Evolutionary conservation across 805 yeast genomes (phyloP).

Genomic region (Nakazawaea populi): DNA sequence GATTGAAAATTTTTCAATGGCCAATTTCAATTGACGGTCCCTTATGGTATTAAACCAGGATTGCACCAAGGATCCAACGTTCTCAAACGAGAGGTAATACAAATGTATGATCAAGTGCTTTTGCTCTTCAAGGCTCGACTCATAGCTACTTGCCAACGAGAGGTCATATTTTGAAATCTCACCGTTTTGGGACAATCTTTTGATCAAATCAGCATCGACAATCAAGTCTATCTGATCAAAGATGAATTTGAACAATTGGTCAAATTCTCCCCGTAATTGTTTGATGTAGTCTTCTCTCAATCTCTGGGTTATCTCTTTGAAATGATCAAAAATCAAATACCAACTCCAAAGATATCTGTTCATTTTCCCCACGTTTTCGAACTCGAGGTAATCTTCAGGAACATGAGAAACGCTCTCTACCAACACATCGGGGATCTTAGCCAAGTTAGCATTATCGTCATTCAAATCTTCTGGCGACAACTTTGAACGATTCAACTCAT

Average conservation of each 20-base stretch:
- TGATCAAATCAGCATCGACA: constrained; percentile 6
- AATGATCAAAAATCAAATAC: constrained; percentile 55
- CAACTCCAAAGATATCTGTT: constrained; percentile 60
- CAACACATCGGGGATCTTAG: constrained; percentile 35
- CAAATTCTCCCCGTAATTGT: constrained; percentile 44
- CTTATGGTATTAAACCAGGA: constrained; percentile 69
- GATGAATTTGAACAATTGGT: constrained; percentile 44
- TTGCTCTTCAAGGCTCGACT: constrained; percentile 28
- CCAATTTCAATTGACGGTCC: constrained; percentile 55
- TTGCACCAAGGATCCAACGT: constrained; percentile 53
- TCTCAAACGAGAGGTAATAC: constrained; percentile 41
- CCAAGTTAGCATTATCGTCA: constrained; percentile 17
- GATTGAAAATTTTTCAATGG: constrained; percentile 58
- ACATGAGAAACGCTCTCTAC: constrained; percentile 27
- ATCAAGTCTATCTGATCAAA: constrained; percentile 46
- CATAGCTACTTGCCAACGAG: constrained; percentile 13
- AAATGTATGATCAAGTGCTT: constrained; percentile 41
- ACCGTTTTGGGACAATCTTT: background rate
- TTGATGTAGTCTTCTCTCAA: constrained; percentile 55
- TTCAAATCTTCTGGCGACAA: constrained; percentile 19
- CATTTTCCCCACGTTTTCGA: constrained; percentile 29
- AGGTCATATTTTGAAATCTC: constrained; percentile 15
- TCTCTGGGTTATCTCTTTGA: constrained; percentile 58
- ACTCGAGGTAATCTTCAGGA: constrained; percentile 31
- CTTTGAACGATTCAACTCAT: constrained; percentile 43